Base-by-base conservation (phyloP, 2,329 filamentous ascomycete species). In the Mariannaea sp. region DNA sequence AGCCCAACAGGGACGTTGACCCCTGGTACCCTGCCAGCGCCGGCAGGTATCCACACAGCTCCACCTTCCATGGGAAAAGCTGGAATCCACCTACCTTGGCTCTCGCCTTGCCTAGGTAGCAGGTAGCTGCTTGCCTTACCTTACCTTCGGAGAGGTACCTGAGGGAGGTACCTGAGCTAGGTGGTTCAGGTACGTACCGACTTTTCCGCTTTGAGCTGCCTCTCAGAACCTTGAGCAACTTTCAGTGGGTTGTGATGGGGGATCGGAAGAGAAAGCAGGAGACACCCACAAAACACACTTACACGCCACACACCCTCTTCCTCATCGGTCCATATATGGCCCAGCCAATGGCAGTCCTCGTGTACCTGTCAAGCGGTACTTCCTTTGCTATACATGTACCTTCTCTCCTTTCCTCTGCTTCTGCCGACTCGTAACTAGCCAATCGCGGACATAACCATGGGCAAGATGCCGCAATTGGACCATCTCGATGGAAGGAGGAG, bases 1-100 rank as follows among this genome's bases (percentile, higher is more conserved):
- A 51, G 57, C 19, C 52, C 46, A 43, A 35, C 39, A 54, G 49
- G 39, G 36, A 48, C 39, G 29, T 29, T 40, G 30, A 38, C 16
- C 29, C 46, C 46, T n/a, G 27, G 46, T 20, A 49, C 27, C 46
- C 46, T 49, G 12, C 26, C 36, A 27, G n/a, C 26, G 45, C 45
- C 30, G 35, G 48, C 50, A 51, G 45, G 53, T 61, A 55, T 44
- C 53, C 41, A 40, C 14, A n/a, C n/a, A n/a, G n/a, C n/a, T n/a
- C n/a, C n/a, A n/a, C n/a, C n/a, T n/a, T n/a, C n/a, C n/a, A n/a
- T n/a, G n/a, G n/a, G n/a, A n/a, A n/a, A n/a, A n/a, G n/a, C n/a
- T n/a, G n/a, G n/a, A n/a, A n/a, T n/a, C n/a, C n/a, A n/a, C n/a
- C n/a, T n/a, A n/a, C n/a, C n/a, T n/a, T n/a, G n/a, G n/a, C n/a